A percentile compares a stretch with the other conserved stretches of the same genome.
Evolutionary conservation across 1,284 basidiomycete species (phyloP).

Genomic region (Leccinum subfulvum): DNA sequence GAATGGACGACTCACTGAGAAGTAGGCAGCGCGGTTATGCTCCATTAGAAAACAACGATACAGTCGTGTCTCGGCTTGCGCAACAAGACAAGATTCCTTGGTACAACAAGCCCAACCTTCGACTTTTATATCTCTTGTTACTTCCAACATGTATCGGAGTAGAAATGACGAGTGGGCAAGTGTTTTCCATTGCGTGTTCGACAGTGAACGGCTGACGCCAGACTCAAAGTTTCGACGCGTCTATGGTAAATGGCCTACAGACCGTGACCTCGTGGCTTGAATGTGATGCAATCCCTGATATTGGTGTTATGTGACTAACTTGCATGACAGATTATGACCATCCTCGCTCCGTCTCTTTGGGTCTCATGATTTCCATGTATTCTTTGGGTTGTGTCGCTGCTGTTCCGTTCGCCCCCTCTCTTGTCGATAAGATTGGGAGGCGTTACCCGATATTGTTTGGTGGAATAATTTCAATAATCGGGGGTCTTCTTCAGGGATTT

Average conservation of each 20-base stretch:
- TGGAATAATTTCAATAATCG: conserved; percentile 12
- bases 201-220: neutral
- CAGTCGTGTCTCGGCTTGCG: conserved; percentile 44
- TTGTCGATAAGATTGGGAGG: conserved; percentile 21
- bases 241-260: conserved; percentile 21
- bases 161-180: conserved; percentile 60
- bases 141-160: conserved; percentile 62
- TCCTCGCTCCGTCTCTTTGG: conserved; percentile 20
- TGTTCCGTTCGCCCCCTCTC: conserved; percentile 12
- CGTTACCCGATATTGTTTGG: conserved; percentile 19
- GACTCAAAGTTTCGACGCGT: conserved; percentile 16
- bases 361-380: conserved; percentile 19
- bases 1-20: neutral
- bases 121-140: conserved; percentile 42
- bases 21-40: neutral
- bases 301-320: neutral
- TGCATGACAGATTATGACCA: conserved; percentile 14
- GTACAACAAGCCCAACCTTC: conserved; percentile 48
- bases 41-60: conserved; percentile 27
- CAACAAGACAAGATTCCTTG: conserved; percentile 48
- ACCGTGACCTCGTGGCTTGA: conserved; percentile 22
- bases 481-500: conserved; percentile 17
- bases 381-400: conserved; percentile 16
- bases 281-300: conserved; percentile 8
- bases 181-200: conserved; percentile 7